These are phyloP conservation scores for Rhizophora mangle DNA, from an alignment of 345 rosid species.

Conservation along the genomic window DNA sequence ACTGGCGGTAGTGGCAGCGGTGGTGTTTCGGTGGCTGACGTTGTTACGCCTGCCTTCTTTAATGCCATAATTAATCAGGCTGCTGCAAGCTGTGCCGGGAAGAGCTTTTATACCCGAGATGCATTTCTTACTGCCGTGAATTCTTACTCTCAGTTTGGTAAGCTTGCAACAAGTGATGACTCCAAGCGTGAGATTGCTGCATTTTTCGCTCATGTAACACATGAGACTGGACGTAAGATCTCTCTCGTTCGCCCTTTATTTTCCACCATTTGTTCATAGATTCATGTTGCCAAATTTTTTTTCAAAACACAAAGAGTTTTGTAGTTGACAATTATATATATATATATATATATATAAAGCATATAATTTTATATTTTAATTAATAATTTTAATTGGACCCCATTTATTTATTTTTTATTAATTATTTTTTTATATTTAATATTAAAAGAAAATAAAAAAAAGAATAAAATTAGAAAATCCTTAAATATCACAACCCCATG, in stretches of 20 bases:
- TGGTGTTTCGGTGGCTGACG: slow-evolving; percentile 29
- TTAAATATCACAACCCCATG: too few species aligned
- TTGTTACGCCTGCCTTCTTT: slow-evolving; percentile 45
- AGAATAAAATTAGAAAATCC: too few species aligned
- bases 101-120: slow-evolving; percentile 51
- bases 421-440: too few species aligned
- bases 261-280: too few species aligned
- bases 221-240: slow-evolving; percentile 72
- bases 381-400: too few species aligned
- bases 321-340: too few species aligned
- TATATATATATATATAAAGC: too few species aligned
- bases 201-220: slow-evolving; percentile 77
- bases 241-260: background rate
- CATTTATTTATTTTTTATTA: too few species aligned
- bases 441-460: too few species aligned
- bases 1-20: background rate
- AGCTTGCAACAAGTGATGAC: slow-evolving; percentile 42
- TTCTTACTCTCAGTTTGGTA: slow-evolving; percentile 52
- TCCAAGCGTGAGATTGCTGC: slow-evolving; percentile 73
- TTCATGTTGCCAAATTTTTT: too few species aligned
- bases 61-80: slow-evolving; percentile 44
- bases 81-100: slow-evolving; percentile 46
- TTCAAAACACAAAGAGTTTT: too few species aligned
- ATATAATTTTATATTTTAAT: too few species aligned
- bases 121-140: slow-evolving; percentile 51